phyloP scores from a whole-genome alignment of 176 grass and related monocot species.

The bread wheat (Triticum aestivum) region DNA sequence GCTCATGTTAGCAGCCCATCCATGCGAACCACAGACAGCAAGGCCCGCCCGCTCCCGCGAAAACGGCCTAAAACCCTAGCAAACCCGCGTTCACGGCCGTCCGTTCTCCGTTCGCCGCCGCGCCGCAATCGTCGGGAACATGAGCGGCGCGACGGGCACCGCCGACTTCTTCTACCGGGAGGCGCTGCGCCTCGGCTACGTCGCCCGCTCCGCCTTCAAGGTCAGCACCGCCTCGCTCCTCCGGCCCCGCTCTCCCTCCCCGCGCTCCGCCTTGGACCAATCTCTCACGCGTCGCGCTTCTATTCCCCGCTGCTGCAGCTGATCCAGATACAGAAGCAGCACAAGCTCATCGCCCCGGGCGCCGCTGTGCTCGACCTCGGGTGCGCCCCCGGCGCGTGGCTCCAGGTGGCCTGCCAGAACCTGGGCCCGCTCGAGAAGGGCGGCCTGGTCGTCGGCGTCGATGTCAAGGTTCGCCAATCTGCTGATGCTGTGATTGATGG shows the following conservation, averaged over 20 bases:
- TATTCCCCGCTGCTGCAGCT: conserved; percentile 39
- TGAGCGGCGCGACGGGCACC: conserved; percentile 47
- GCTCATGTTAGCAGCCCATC: too few relatives aligned
- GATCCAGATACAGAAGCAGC: conserved; percentile 87
- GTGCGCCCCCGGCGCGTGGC: conserved; percentile 77
- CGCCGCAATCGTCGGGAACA: conserved; percentile 12
- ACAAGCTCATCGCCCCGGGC: conserved; percentile 51
- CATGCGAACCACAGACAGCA: too few relatives aligned
- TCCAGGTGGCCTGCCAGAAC: conserved; percentile 86
- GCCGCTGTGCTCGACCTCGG: conserved; percentile 79
- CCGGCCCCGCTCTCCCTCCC: neutral
- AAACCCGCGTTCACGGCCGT: neutral
- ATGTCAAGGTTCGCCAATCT: conserved; percentile 56
- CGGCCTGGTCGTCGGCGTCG: conserved; percentile 63
- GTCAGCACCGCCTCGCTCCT: neutral
- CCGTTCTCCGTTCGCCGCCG: neutral
- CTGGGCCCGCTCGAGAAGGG: conserved; percentile 72
- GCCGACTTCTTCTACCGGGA: conserved; percentile 93
- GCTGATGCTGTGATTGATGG: neutral
- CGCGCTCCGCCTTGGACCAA: neutral
- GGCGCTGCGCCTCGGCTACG: conserved; percentile 76
- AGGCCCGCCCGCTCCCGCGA: neutral
- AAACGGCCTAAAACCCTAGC: conserved; percentile 44
- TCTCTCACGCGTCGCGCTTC: neutral
- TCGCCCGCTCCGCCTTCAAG: conserved; percentile 87